phyloP scores from a whole-genome alignment of 169 alveolate species.

The Plasmodium inui region DNA sequence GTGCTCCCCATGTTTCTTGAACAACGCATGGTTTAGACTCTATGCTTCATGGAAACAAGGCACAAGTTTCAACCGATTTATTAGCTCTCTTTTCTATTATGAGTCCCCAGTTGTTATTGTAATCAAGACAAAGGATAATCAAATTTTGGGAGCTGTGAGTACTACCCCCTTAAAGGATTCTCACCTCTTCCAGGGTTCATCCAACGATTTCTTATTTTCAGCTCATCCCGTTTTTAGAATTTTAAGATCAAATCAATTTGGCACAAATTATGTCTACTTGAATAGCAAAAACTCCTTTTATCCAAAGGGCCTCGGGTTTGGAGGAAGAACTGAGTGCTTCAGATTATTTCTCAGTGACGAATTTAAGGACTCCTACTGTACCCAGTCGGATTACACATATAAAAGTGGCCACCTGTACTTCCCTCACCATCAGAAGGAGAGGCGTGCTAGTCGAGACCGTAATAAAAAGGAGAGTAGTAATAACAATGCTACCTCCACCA shows the following conservation, averaged over 20 bases:
- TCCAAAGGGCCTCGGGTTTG: conserved; percentile 75
- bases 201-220: conserved; percentile 67
- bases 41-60: conserved; percentile 77
- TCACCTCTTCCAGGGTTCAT: conserved; percentile 63
- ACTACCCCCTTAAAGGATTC: conserved; percentile 75
- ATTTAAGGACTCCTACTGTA: conserved; percentile 75
- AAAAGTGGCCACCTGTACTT: conserved; percentile 70
- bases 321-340: conserved; percentile 75
- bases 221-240: conserved; percentile 71
- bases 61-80: conserved; percentile 68
- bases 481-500: not conserved
- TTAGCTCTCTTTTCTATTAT: conserved; percentile 46
- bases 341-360: conserved; percentile 72
- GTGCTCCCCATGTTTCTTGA: conserved; percentile 63
- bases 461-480: not conserved
- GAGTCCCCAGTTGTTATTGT: conserved; percentile 62
- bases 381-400: conserved; percentile 69
- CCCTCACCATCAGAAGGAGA: conserved; percentile 39
- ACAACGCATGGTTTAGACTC: conserved; percentile 71
- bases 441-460: not conserved
- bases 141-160: conserved; percentile 71
- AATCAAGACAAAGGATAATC: conserved; percentile 69
- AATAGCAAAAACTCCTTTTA: conserved; percentile 69
- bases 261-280: conserved; percentile 61
- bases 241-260: conserved; percentile 44